phyloP scores from a whole-genome alignment of 148 eudicot species.

The Gaultheria prostrata region DNA sequence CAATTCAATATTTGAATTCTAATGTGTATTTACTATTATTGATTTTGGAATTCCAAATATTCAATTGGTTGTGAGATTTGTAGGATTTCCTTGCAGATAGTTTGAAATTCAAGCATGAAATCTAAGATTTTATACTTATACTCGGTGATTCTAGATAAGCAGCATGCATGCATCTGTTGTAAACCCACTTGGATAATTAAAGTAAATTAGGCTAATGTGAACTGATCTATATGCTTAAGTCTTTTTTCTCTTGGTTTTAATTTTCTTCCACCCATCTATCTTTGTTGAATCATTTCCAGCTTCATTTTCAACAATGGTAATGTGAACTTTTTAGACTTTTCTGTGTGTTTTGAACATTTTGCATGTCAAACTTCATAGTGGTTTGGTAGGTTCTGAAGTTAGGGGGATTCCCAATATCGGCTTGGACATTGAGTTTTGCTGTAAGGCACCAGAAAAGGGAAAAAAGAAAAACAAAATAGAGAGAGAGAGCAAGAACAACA shows the following conservation, averaged over 20 bases:
- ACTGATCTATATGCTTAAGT: not conserved
- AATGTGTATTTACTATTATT: too few species aligned
- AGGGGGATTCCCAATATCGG: constrained; percentile 13
- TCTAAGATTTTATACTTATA: too few species aligned
- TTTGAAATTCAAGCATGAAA: too few species aligned
- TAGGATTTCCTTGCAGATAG: too few species aligned
- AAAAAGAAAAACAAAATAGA: too few species aligned
- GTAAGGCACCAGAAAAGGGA: not conserved
- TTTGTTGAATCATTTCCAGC: not conserved
- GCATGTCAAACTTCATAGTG: not conserved
- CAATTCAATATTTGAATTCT: too few species aligned
- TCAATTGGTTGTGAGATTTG: too few species aligned
- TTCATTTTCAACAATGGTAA: constrained; percentile 8
- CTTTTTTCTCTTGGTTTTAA: not conserved
- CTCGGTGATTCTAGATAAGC: too few species aligned
- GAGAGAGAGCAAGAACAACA: not conserved
- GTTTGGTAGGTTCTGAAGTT: constrained; percentile 12
- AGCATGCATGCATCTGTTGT: not conserved
- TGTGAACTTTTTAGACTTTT: constrained; percentile 12
- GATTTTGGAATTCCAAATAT: too few species aligned
- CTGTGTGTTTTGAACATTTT: not conserved
- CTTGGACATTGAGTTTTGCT: not conserved
- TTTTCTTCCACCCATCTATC: not conserved
- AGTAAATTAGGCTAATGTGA: not conserved
- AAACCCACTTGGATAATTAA: too few species aligned